Evolutionary conservation across 331 rosid species (phyloP).

Genomic region (Rhamnella rubrinervis): DNA sequence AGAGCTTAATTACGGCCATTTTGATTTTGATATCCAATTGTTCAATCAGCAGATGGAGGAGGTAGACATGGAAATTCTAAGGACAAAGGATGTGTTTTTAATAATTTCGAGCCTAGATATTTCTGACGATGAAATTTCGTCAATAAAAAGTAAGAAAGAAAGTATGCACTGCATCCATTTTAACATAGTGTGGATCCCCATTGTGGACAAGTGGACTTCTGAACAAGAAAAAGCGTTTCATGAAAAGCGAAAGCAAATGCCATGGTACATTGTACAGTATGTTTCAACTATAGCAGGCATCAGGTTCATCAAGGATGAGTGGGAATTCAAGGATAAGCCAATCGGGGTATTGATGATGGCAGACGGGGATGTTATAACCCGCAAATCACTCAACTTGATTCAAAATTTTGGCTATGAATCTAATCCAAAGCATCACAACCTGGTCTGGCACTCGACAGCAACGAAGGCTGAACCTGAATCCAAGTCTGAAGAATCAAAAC

Average conservation of each 20-base stretch:
- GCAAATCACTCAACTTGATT: conserved; percentile 38
- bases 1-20: too few species aligned
- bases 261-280: conserved; percentile 33
- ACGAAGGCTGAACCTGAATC: too few species aligned
- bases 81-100: conserved; percentile 37
- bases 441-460: too few species aligned
- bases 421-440: too few species aligned
- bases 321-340: conserved; percentile 39
- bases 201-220: conserved; percentile 43
- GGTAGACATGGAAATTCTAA: conserved; percentile 26
- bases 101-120: conserved; percentile 44
- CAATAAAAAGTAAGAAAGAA: conserved; percentile 22
- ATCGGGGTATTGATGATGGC: conserved; percentile 33
- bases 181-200: conserved; percentile 49
- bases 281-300: conserved; percentile 21
- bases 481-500: too few species aligned
- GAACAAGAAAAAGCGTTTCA: conserved; percentile 28
- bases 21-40: not conserved
- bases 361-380: conserved; percentile 31
- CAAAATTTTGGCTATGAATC: too few species aligned
- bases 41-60: conserved; percentile 17
- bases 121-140: conserved; percentile 28
- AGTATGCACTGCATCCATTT: conserved; percentile 21
- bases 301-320: conserved; percentile 36
- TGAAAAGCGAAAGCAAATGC: conserved; percentile 24